Base-by-base conservation (phyloP, 768 basidiomycete species). In the Holtermannia corniformis region DNA sequence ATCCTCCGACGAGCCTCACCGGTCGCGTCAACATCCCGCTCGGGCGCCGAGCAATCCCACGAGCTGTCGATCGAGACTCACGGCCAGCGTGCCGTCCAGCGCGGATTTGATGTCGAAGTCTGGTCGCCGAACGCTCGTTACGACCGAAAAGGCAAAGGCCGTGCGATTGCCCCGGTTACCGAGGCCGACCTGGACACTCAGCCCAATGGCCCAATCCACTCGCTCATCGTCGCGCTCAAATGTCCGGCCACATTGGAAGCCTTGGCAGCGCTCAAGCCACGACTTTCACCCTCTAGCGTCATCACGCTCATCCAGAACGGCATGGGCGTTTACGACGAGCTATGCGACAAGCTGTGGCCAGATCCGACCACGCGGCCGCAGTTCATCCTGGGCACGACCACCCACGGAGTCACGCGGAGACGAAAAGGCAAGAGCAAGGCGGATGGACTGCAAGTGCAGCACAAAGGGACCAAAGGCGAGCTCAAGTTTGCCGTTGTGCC, bases 261-360 rank as follows among this genome's bases (percentile, higher is more conserved):
- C 3, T 59, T 99, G 28, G 69, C 72, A 16, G 64, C 70, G 0
- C 78, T 96, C 51, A 72, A 78, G 16, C 80, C 80, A 12, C 80
- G 89, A 16, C 72, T 96, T 19, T 76, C 78, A 3, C 67, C 78
- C 0, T 70, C 78, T 47, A 85, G 84, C 42, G 93, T 91, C 28
- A 82, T 97, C 58, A 86, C 93, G 2, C 79, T 99, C n/a, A 72
- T 96, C 49, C 87, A 93, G 65, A 93, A 93, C 67, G 93, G 93
- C 22, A 86, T 95, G 82, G 93, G 90, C 11, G 75, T 92, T 7
- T 87, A 89, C 70, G 92, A 97, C 51, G 75, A 81, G 55, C 77
- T 95, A 45, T 68, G 87, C 16, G 64, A 73, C 4, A 61, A 78
- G 4, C 61, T 89, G 41, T 97, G 90, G 70, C 82, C 78, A 19